These are phyloP conservation scores for Larix kaempferi DNA, from an alignment of 75 land plant genomes.

Conservation along the genomic window DNA sequence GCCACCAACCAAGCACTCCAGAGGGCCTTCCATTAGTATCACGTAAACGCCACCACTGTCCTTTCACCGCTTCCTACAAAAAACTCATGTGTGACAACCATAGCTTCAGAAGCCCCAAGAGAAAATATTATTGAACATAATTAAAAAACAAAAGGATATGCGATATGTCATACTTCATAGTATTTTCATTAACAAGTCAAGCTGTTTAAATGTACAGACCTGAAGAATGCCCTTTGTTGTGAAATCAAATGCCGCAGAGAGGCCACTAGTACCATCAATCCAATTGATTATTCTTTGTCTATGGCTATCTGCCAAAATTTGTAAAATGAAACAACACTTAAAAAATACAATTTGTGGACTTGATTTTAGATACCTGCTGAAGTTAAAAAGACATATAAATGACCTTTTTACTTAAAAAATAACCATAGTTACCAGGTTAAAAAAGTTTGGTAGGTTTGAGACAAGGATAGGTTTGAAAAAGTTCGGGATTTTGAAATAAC, in stretches of 20 bases:
- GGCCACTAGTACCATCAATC: conserved; percentile 42
- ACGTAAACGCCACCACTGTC: conserved; percentile 57
- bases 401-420: background rate
- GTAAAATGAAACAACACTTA: too few relatives aligned
- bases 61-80: conserved; percentile 38
- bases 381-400: background rate
- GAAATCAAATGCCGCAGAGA: conserved; percentile 70
- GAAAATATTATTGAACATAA: too few relatives aligned
- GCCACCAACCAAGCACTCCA: conserved; percentile 68
- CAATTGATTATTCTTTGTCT: conserved; percentile 52
- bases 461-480: background rate
- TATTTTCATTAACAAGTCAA: too few relatives aligned
- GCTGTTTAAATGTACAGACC: background rate
- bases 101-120: too few relatives aligned
- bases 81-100: background rate
- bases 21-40: conserved; percentile 57
- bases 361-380: background rate
- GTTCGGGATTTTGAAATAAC: background rate
- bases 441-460: background rate
- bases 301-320: conserved; percentile 27
- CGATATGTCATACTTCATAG: too few relatives aligned
- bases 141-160: too few relatives aligned
- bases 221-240: conserved; percentile 84
- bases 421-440: background rate
- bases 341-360: background rate